Conservation (phyloP, 108 stramenopile species). For the Parietichytrium sp. region DNA sequence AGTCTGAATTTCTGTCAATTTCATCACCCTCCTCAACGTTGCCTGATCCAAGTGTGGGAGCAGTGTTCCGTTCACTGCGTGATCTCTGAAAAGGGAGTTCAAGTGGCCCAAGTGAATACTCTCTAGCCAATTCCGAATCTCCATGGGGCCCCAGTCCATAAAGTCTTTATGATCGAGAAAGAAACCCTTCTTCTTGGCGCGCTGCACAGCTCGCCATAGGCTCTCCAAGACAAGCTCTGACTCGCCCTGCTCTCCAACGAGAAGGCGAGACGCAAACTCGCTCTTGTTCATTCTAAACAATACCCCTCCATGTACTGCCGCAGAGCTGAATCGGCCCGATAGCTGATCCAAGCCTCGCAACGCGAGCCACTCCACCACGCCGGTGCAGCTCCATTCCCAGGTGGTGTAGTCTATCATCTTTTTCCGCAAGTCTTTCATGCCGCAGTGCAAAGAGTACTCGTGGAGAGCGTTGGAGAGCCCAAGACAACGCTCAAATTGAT, state of each 20-base stretch:
- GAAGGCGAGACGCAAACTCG: constrained; percentile 20
- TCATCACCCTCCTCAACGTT: constrained; percentile 11
- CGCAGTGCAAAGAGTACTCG: background rate
- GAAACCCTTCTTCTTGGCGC: background rate
- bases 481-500: constrained; percentile 22
- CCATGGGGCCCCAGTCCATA: constrained; percentile 8
- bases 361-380: constrained; percentile 21
- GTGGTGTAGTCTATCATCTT: constrained; percentile 11
- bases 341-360: constrained; percentile 10
- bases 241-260: constrained; percentile 32
- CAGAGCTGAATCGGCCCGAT: background rate
- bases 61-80: constrained; percentile 25
- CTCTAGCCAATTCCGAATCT: constrained; percentile 21
- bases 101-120: background rate
- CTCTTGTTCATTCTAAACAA: constrained; percentile 13
- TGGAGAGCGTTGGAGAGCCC: constrained; percentile 3
- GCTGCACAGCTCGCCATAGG: constrained; percentile 14
- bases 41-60: background rate
- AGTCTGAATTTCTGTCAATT: constrained; percentile 6
- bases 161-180: background rate
- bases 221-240: constrained; percentile 16
- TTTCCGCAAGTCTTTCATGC: background rate
- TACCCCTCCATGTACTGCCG: constrained; percentile 10
- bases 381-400: constrained; percentile 36
- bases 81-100: background rate